Conservation (phyloP, 495 filamentous ascomycete genomes). For the Aspergillus carlsbadensis region DNA sequence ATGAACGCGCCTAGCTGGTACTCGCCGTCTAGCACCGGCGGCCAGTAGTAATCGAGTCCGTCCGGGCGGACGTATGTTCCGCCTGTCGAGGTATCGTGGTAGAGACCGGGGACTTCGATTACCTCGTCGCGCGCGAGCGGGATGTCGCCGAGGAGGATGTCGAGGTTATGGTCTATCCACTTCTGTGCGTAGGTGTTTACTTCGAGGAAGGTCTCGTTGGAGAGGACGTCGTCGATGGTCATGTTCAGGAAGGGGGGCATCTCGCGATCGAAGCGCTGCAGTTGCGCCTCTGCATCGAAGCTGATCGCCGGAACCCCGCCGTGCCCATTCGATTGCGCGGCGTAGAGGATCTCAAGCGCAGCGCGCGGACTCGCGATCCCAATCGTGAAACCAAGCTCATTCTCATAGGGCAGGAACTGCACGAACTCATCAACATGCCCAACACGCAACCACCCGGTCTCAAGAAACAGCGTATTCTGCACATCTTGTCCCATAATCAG, state of each 20-base stretch:
- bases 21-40: background rate
- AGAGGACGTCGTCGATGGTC: background rate
- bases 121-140: background rate
- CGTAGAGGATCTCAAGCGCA: background rate
- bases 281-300: background rate
- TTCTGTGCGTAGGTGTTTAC: conserved; percentile 1
- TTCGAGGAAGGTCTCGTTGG: background rate
- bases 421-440: conserved; percentile 14
- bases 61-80: background rate
- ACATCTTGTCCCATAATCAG: conserved; percentile 4
- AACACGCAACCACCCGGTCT: conserved; percentile 5
- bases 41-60: background rate
- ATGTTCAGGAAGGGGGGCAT: background rate
- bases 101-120: background rate
- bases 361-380: conserved; percentile 1
- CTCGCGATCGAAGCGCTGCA: background rate
- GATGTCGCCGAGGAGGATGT: background rate
- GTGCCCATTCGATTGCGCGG: background rate
- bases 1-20: background rate
- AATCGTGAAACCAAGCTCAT: conserved; percentile 4
- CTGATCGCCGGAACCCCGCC: background rate
- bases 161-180: background rate
- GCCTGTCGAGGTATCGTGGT: background rate
- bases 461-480: conserved; percentile 6
- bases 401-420: conserved; percentile 12